phyloP scores from a whole-genome alignment of 2,329 filamentous ascomycete species.

The Tolypocladium album region DNA sequence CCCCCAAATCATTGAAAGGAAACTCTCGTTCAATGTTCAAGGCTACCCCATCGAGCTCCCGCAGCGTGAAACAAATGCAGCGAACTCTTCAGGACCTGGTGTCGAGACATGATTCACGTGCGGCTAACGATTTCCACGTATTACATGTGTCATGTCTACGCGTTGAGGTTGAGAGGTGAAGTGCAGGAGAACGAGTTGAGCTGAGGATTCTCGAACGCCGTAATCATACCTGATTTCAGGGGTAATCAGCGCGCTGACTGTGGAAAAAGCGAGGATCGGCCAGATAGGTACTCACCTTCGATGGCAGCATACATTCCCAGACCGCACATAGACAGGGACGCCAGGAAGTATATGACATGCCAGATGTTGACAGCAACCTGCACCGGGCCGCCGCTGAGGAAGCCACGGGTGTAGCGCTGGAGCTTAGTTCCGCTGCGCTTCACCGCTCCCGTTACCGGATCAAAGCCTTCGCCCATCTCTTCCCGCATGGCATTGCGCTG shows the following conservation, averaged over 20 bases:
- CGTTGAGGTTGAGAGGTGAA: conserved; percentile 7
- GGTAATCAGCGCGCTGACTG: background rate
- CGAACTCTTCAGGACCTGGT: background rate
- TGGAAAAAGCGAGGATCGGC: too few species aligned
- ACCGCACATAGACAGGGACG: conserved; percentile 6
- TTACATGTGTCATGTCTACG: background rate
- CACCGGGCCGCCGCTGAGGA: conserved; percentile 2
- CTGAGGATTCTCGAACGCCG: conserved; percentile 8
- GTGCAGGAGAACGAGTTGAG: conserved; percentile 8
- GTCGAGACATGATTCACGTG: background rate
- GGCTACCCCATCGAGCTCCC: background rate
- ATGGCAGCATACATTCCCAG: conserved; percentile 7
- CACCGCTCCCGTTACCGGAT: conserved; percentile 6
- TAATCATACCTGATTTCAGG: conserved; percentile 2
- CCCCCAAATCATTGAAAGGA: background rate
- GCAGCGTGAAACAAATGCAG: background rate
- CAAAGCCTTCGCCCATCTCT: conserved; percentile 7
- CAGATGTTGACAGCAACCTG: conserved; percentile 3
- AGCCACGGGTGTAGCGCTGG: conserved; percentile 4
- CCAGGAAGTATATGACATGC: conserved; percentile 6
- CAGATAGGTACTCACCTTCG: conserved; percentile 1
- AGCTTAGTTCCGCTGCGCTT: background rate
- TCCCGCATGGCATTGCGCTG: conserved; percentile 7
- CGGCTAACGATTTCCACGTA: background rate
- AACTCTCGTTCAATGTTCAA: background rate